phyloP scores from a whole-genome alignment of 139 green algal species.

The Chlorella ohadii region DNA sequence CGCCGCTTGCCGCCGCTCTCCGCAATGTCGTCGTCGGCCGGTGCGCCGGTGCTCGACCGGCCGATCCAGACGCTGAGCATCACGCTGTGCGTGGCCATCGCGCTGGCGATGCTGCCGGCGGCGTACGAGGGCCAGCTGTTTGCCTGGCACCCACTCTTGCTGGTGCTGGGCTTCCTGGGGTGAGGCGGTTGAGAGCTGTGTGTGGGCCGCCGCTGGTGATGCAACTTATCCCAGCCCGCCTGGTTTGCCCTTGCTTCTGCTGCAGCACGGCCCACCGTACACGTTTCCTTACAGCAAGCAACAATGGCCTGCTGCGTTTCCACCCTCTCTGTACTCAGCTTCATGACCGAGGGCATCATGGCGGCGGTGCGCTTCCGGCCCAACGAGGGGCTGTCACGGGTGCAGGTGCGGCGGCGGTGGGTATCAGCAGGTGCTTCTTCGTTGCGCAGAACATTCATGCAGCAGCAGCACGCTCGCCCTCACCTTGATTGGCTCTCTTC shows the following conservation, averaged over 20 bases:
- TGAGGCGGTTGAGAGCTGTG: too few relatives aligned
- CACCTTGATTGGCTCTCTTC: too few relatives aligned
- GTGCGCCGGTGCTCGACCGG: not conserved
- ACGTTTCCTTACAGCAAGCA: too few relatives aligned
- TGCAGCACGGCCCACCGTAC: too few relatives aligned
- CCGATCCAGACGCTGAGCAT: slow-evolving; percentile 27
- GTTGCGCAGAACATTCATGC: too few relatives aligned
- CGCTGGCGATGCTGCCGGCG: slow-evolving; percentile 31
- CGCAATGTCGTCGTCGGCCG: not conserved
- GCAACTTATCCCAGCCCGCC: too few relatives aligned
- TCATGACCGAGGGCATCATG: slow-evolving; percentile 56
- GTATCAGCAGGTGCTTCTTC: too few relatives aligned
- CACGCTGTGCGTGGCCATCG: slow-evolving; percentile 5
- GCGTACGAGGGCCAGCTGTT: slow-evolving; percentile 39
- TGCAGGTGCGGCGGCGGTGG: too few relatives aligned
- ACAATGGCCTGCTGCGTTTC: too few relatives aligned
- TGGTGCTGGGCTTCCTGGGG: slow-evolving; percentile 41
- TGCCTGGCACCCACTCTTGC: slow-evolving; percentile 41
- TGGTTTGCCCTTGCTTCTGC: too few relatives aligned
- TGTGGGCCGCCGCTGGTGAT: too few relatives aligned
- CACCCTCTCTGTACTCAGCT: not conserved
- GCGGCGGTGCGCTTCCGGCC: slow-evolving; percentile 30
- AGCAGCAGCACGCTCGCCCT: too few relatives aligned
- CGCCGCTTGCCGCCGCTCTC: not conserved
- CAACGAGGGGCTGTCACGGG: slow-evolving; percentile 21